Conservation (phyloP, 345 rosid genomes). For the Bruguiera sexangula region DNA sequence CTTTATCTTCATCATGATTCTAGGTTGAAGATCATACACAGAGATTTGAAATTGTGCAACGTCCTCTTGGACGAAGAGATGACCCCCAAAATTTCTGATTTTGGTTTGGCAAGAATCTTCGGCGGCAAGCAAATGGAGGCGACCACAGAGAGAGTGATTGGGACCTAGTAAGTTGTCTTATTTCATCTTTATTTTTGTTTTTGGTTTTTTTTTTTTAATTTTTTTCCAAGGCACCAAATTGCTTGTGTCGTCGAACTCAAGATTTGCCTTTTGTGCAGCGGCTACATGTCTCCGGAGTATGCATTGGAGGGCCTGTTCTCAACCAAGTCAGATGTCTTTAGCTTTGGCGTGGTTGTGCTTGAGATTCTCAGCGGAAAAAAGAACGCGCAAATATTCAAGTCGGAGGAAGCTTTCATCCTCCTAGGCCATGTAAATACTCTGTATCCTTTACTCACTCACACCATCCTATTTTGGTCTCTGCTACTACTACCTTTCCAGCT, state of each 20-base stretch:
- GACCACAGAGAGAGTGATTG: conserved; percentile 18
- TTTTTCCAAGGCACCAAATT: too few relatives aligned
- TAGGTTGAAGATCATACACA: conserved; percentile 26
- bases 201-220: neutral
- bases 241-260: neutral
- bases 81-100: conserved; percentile 27
- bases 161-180: conserved; percentile 20
- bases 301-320: conserved; percentile 32
- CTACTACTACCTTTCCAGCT: neutral
- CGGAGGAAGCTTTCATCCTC: conserved; percentile 16
- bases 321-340: conserved; percentile 28
- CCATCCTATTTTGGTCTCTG: too few relatives aligned
- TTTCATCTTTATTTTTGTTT: neutral
- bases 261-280: conserved; percentile 14
- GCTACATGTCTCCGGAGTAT: conserved; percentile 29
- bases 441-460: neutral
- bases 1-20: conserved; percentile 31
- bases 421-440: conserved; percentile 13
- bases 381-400: conserved; percentile 15
- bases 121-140: conserved; percentile 23
- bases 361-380: conserved; percentile 32
- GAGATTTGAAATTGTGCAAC: conserved; percentile 28
- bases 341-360: conserved; percentile 33
- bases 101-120: conserved; percentile 28
- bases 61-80: conserved; percentile 17